Evolutionary conservation across 305 asterid genomes (phyloP).

Genomic region (Fraxinus dipetala): DNA sequence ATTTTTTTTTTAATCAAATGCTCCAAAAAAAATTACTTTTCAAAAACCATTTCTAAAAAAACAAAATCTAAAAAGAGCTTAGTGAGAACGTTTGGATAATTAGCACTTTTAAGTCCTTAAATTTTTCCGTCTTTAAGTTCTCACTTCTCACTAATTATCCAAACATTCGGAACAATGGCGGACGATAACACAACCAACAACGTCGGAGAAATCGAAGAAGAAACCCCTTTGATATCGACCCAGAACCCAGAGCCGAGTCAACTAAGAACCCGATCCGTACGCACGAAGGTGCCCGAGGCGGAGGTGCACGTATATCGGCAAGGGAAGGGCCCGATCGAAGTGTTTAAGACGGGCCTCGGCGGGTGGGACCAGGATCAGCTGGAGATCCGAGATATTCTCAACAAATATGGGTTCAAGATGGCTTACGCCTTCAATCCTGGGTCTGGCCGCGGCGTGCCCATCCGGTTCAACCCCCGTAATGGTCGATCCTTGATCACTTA

Average conservation of each 20-base stretch:
- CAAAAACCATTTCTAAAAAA: too few species aligned
- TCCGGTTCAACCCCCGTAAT: conserved; percentile 70
- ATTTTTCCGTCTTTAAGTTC: too few species aligned
- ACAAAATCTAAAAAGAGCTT: too few species aligned
- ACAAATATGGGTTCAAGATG: conserved; percentile 66
- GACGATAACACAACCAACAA: conserved; percentile 1
- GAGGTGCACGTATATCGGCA: conserved; percentile 66
- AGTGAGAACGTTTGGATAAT: too few species aligned
- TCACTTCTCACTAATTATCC: too few species aligned
- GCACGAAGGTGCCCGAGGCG: conserved; percentile 72
- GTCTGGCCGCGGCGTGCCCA: conserved; percentile 78
- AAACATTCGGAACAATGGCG: conserved; percentile 24
- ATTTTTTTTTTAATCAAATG: too few species aligned
- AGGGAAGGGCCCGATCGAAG: conserved; percentile 87
- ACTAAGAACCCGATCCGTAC: conserved; percentile 41
- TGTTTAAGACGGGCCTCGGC: conserved; percentile 50
- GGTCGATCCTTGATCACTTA: conserved; percentile 78
- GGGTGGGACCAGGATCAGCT: conserved; percentile 96
- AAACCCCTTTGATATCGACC: conserved; percentile 49
- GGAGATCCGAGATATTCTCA: conserved; percentile 78
- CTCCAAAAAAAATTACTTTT: too few species aligned
- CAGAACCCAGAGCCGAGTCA: conserved; percentile 22
- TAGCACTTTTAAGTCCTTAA: too few species aligned
- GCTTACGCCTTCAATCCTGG: conserved; percentile 64
- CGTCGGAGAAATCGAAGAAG: conserved; percentile 50